A percentile compares a stretch with the other conserved stretches of the same genome.
Evolutionary conservation across 2,329 filamentous ascomycete species (phyloP).

Genomic region (Ascochyta lentis): DNA sequence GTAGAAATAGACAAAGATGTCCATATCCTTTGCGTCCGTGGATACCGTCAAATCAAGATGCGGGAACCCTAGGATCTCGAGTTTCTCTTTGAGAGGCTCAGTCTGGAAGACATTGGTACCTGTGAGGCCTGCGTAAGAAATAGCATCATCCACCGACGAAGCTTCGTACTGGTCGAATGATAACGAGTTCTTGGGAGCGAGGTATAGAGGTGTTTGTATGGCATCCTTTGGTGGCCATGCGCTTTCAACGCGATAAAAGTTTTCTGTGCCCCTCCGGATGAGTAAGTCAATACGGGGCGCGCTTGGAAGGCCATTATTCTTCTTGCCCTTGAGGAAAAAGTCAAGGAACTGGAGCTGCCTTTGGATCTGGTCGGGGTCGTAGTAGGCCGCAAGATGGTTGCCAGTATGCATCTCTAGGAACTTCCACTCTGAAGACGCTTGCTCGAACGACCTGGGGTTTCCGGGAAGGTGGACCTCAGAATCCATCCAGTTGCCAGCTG

Average conservation of each 20-base stretch:
- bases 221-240: neutral
- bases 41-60: neutral
- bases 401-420: neutral
- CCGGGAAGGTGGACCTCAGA: constrained; percentile 4
- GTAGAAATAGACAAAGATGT: neutral
- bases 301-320: neutral
- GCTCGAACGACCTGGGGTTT: neutral
- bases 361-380: neutral
- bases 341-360: neutral
- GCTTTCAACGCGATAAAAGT: neutral
- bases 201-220: neutral
- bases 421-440: neutral
- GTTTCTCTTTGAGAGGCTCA: neutral
- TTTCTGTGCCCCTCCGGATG: neutral
- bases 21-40: neutral
- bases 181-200: neutral
- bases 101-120: neutral
- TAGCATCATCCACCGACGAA: neutral
- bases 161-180: neutral
- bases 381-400: neutral
- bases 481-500: constrained; percentile 1
- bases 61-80: neutral
- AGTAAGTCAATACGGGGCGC: neutral
- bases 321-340: neutral
- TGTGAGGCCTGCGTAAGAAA: neutral